A percentile compares a stretch with the other conserved stretches of the same genome.
These are phyloP conservation scores for Claviceps sp. DNA, from an alignment of 2,329 filamentous ascomycete species.

Conservation along the genomic window DNA sequence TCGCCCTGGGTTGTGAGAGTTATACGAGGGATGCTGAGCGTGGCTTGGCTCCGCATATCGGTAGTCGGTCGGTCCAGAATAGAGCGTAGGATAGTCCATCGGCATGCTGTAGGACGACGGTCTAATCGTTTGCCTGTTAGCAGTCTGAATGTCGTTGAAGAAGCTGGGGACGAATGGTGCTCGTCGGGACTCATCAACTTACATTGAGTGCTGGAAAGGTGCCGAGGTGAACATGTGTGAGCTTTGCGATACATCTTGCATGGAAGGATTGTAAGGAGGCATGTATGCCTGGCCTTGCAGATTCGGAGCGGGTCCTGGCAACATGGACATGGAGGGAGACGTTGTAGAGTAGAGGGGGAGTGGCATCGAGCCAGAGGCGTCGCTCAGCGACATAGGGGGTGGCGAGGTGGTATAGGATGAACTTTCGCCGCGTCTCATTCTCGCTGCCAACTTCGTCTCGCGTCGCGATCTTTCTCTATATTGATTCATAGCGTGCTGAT, in stretches of 20 bases:
- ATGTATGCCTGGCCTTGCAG: slow-evolving; percentile 31
- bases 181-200: slow-evolving; percentile 11
- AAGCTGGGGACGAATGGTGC: background rate
- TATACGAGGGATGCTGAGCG: background rate
- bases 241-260: slow-evolving; percentile 30
- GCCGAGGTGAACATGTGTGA: slow-evolving; percentile 18
- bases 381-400: slow-evolving; percentile 19
- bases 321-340: slow-evolving; percentile 34
- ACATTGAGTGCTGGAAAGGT: slow-evolving; percentile 24
- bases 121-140: slow-evolving; percentile 14
- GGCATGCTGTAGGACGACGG: slow-evolving; percentile 27
- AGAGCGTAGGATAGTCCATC: slow-evolving; percentile 29
- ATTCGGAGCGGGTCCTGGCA: slow-evolving; percentile 34
- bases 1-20: slow-evolving; percentile 18
- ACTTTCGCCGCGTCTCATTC: slow-evolving; percentile 38
- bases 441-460: slow-evolving; percentile 39
- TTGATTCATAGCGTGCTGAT: slow-evolving; percentile 48
- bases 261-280: slow-evolving; percentile 34
- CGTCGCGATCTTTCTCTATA: slow-evolving; percentile 46
- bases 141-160: background rate
- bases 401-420: slow-evolving; percentile 28
- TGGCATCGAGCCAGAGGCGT: slow-evolving; percentile 28
- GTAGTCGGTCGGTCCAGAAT: slow-evolving; percentile 22
- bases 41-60: slow-evolving; percentile 19
- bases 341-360: slow-evolving; percentile 38